Conservation (phyloP, 768 basidiomycete species). For the Amanita exitialis region DNA sequence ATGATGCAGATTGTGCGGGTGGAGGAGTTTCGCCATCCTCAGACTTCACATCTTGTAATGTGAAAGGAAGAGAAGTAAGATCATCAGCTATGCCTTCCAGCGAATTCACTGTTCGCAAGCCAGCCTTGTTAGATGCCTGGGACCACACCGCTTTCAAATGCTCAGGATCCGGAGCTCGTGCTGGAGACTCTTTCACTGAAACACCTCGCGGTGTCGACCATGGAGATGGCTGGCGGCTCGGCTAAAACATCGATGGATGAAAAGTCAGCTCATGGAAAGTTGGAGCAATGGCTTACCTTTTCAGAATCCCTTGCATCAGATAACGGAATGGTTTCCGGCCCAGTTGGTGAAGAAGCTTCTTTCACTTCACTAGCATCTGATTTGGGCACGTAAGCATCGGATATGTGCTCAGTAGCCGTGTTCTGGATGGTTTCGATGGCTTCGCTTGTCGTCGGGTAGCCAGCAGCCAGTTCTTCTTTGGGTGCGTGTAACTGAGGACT, state of each 20-base stretch:
- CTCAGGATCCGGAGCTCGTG: constrained; percentile 69
- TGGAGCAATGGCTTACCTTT: neutral
- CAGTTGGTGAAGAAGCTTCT: constrained; percentile 6
- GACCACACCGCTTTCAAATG: constrained; percentile 83
- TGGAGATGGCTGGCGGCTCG: constrained; percentile 30
- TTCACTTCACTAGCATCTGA: neutral
- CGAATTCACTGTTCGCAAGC: constrained; percentile 62
- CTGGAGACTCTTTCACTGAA: constrained; percentile 56
- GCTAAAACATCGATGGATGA: constrained; percentile 16
- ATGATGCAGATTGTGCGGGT: constrained; percentile 41
- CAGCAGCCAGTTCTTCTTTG: neutral
- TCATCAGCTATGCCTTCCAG: constrained; percentile 81
- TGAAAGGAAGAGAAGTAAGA: constrained; percentile 68
- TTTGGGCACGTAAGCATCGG: neutral
- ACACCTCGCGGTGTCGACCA: constrained; percentile 51
- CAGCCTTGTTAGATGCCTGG: constrained; percentile 63
- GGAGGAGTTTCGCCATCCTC: constrained; percentile 80
- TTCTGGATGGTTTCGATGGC: constrained; percentile 1
- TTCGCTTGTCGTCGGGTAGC: neutral
- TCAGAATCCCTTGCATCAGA: constrained; percentile 32
- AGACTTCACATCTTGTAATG: constrained; percentile 77
- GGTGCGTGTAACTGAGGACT: constrained; percentile 13
- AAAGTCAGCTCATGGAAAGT: neutral
- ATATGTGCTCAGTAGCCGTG: too few relatives aligned
- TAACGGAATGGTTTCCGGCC: constrained; percentile 17